Evolutionary conservation across 2,329 filamentous ascomycete genomes (phyloP), one percentile per base, ranked within the genome.

Genomic region (Fusarium algeriense): DNA sequence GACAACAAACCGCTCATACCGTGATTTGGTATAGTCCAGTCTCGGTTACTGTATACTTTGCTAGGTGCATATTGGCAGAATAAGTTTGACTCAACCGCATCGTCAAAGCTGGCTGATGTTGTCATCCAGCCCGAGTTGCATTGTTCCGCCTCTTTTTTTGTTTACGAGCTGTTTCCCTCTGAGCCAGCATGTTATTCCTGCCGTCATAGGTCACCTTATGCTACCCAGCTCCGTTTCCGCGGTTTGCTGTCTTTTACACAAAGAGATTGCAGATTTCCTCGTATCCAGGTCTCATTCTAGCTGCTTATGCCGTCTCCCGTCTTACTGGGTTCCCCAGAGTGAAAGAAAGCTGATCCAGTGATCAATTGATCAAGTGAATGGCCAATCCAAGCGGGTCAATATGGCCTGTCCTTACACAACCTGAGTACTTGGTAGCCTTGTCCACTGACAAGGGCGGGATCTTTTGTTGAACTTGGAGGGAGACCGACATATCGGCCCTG

Each of bases 401-500:
- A 55, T n/a, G 35, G 60, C 38, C 52, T 59, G 54, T 45, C 52
- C 60, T 69, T 63, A 52, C 53, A 70, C 64, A 61, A 62, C 65
- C 52, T 65, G 64, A 64, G 13, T 43, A 63, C 37, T 50, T 40
- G 55, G 67, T 55, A 74, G 70, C 68, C 62, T 72, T 57, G 60
- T 59, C 54, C 54, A 55, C 49, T 63, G 49, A 63, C 49, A 73
- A 70, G 46, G 45, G 60, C 34, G 62, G 64, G 70, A 66, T 56
- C 62, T 71, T 73, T 73, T 73, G 61, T 63, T 73, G 71, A 64
- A 66, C 55, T 58, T 71, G 44, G 46, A 69, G 56, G 64, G 62
- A 72, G 72, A 46, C 59, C 66, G 60, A 67, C 38, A 60, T 64
- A 62, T 76, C 62, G 68, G 70, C 62, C 70, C 64, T 76, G 60